Percentiles rank a stretch among this genome's conserved stretches.
These are phyloP conservation scores for Ceratocystis variospora DNA, from an alignment of 2,329 filamentous ascomycete genomes.

Conservation along the genomic window DNA sequence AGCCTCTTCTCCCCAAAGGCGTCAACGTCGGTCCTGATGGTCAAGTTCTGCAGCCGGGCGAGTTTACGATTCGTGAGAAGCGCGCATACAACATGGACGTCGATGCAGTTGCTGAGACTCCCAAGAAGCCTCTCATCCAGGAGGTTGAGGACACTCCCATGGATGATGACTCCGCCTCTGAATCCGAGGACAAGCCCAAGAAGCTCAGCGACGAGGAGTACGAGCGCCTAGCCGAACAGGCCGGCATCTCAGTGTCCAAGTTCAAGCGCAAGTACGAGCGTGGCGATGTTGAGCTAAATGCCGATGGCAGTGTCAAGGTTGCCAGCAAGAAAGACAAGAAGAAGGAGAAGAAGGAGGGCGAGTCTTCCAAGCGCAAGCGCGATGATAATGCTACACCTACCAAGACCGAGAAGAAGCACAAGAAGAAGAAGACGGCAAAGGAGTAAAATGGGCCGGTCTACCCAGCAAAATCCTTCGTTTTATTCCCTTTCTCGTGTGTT, in stretches of 20 bases:
- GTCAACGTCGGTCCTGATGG: conserved; percentile 63
- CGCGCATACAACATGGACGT: conserved; percentile 91
- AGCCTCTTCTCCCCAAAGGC: conserved; percentile 67
- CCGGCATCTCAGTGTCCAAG: conserved; percentile 58
- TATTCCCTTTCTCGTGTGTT: conserved; percentile 14
- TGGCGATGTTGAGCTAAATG: conserved; percentile 55
- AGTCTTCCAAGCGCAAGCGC: conserved; percentile 47
- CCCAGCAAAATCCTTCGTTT: not conserved
- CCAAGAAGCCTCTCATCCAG: conserved; percentile 35
- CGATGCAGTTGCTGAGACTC: conserved; percentile 53
- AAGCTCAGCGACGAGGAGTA: conserved; percentile 26
- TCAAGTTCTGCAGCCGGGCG: conserved; percentile 48
- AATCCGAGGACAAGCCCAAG: conserved; percentile 24
- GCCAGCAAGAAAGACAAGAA: conserved; percentile 65
- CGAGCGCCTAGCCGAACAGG: conserved; percentile 47
- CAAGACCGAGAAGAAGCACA: conserved; percentile 47
- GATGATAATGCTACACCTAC: conserved; percentile 36
- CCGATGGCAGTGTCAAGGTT: conserved; percentile 51
- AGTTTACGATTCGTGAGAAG: conserved; percentile 85
- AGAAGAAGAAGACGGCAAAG: conserved; percentile 32
- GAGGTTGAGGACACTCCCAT: conserved; percentile 32
- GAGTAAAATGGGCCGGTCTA: conserved; percentile 11
- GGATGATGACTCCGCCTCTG: conserved; percentile 28
- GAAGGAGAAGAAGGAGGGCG: conserved; percentile 46
- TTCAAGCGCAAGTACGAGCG: conserved; percentile 68